Base-by-base conservation (phyloP, 352 stramenopile genomes). In the Pythium rhizo-oryzae region DNA sequence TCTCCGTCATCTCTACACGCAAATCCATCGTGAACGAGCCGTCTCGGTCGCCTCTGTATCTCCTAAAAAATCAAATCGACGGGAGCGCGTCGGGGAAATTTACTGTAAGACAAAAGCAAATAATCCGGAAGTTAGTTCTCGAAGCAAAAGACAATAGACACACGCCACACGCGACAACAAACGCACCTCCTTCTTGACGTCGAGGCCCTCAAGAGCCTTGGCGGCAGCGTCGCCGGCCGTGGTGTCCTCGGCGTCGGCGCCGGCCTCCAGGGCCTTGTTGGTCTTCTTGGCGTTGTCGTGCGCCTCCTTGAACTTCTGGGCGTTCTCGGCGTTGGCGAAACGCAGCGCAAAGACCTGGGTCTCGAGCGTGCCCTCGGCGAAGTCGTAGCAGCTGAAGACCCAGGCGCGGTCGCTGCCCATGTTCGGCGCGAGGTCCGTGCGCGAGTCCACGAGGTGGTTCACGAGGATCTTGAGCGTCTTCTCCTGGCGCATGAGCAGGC, bases 401-500 rank as follows among this genome's bases (percentile, higher is more conserved):
- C 97, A 99, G 21, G 93, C 97, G 62, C 97, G 84, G 84, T 99
- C 97, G 70, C 77, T 95, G 69, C 96, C 96, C 59, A 97, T 98
- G 86, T 99, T 99, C 18, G 97, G 93, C 73, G 97, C 89, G 37
- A 99, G 82, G 50, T 97, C 90, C 70, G 98, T 99, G 58, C 96
- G 90, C 43, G 97, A 97, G 84, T 99, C 97, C 15, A 99, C 80
- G 41, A 98, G 84, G 84, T 99, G 97, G 80, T 99, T 99, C 60
- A 94, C 85, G 80, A 99, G 96, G 70, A 99, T 94, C 84, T 99
- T 99, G 92, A 99, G 98, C 33, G 97, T 99, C 81, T 99, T 99
- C 79, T 99, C 97, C 79, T 99, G 97, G 63, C 97, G 90, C 97
- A 99, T 99, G 28, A 99, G 85, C 59, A 98, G 81, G 69, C 97